Evolutionary conservation across 1,284 basidiomycete species (phyloP), one percentile per base, ranked within the genome.

Genomic region (Microbotryomycetes sp.): DNA sequence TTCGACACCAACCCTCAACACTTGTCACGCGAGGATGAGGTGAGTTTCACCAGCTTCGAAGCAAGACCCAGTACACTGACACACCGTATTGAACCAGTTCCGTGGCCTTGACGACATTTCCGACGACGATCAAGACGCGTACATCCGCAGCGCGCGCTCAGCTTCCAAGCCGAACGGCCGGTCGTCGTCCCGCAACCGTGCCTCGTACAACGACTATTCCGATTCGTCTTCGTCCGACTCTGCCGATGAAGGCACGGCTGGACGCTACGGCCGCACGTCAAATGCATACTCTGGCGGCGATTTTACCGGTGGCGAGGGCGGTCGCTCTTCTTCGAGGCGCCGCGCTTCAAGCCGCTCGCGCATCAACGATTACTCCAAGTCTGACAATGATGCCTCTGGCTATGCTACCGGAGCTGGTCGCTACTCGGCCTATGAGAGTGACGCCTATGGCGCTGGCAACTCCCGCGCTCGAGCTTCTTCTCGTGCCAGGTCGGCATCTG

Each of bases 1-100:
- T 66, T 63, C 27, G 65, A 66, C 46, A 11, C 16, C 47, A 66
- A 66, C 61, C 59, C 56, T 23, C 3, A 49, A 7, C 27, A 66
- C 47, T n/a, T 57, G 29, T n/a, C 5, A 15, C 16, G 45, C 16
- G 61, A 66, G 56, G 58, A 62, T 56, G 45, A 46, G 31, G 60
- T 65, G 45, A 21, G 54, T 29, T 27, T 18, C n/a, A n/a, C n/a
- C n/a, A n/a, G n/a, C n/a, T n/a, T n/a, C n/a, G n/a, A n/a, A n/a
- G n/a, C n/a, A n/a, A n/a, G n/a, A n/a, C n/a, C n/a, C n/a, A n/a
- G n/a, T n/a, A n/a, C n/a, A n/a, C n/a, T n/a, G n/a, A n/a, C n/a
- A n/a, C 35, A 41, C 35, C 35, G 35, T 41, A 11, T 9, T 41
- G 35, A 9, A 18, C 35, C 18, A 41, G 35, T 41, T 11, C 35